Evolutionary conservation across 139 green algal species (phyloP), one percentile per base, ranked within the genome.

Genomic region (Mychonastes homosphaera): DNA sequence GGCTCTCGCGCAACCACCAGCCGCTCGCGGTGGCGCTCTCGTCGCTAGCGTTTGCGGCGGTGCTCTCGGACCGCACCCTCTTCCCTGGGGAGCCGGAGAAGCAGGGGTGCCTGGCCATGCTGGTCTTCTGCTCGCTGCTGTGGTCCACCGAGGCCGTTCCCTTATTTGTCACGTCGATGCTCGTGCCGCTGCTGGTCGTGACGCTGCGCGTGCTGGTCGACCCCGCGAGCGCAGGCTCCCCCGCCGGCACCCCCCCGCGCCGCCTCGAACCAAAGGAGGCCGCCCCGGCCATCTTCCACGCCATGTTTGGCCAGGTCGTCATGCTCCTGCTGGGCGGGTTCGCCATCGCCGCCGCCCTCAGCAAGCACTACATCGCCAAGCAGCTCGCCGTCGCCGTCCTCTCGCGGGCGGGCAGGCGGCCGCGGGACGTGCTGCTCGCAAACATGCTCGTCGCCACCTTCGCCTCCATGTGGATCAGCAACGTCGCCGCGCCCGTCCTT

Each of bases 311-410:
- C 1, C 72, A 83, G 77, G 70, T 73, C 23, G 84, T 86, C 66
- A 85, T 87, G 79, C 62, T 89, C 56, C 70, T 89, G 50, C 57
- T 89, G 28, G 82, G 82, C 21, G 82, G 82, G 36, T 89, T 89
- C 38, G 53, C 82, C 26, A 86, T 89, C 21, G 82, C 82, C 0
- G 69, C 69, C 2, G 82, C 82, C 0, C 75, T 89, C 18, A 79
- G 59, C 53, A 89, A 89, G 69, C 77, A 87, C 63, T 79, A 72
- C 47, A 85, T 89, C 34, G 82, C 82, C 15, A 87, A 85, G 66
- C 62, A 66, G 27, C 36, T 81, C 2, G 69, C 76, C 0, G 66
- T 64, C 10, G 60, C 55, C 27, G 69, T 82, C 30, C 67, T 89
- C 15, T 73, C 67, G 0, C 61, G 69, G 4, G 73, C 84, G 1